Evolutionary conservation across 768 basidiomycete species (phyloP), one percentile per base, ranked within the genome.

Genomic region (Hericium alpestre): DNA sequence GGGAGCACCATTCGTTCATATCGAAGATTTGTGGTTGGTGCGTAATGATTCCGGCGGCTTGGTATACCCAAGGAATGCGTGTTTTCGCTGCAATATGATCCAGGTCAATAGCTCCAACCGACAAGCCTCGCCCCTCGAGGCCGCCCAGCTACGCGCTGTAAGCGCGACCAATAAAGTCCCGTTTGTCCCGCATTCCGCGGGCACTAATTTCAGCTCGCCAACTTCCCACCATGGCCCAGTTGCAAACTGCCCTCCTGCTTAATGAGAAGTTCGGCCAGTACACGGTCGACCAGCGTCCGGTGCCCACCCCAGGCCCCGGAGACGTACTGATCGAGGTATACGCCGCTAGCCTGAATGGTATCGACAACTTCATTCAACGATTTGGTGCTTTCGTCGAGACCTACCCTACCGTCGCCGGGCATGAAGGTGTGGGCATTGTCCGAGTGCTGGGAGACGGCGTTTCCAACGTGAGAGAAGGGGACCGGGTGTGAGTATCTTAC

Each of bases 331-430:
- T 63, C 32, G 60, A 61, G 49, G 55, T 57, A 18, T 18, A 22
- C 20, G 46, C 56, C 9, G 54, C 53, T 38, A 57, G 51, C 25
- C 23, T 49, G 25, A 58, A 58, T 52, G 38, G 38, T 4, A 53
- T 55, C 18, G 54, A 55, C 41, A 46, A 46, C 20, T 43, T 22
- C 40, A 55, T 55, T 18, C 39, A 46, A 20, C 27, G 23, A 23
- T 15, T 46, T 10, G 43, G 54, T 7, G 41, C 57, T 20, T 57
- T 64, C 49, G 55, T 61, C 48, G 57, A 64, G 16, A 8, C n/a
- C 41, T 65, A 37, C 56, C 66, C 58, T 10, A 51, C 32, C 23
- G 48, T 65, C 18, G 23, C 61, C 2, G 66, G 66, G 1, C 23
- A 54, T 46, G 57, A 58, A 7, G 57, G 23, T 23, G 57, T 38